phyloP scores from a whole-genome alignment of 441 rosid genomes.

The Brassica hybrid region DNA sequence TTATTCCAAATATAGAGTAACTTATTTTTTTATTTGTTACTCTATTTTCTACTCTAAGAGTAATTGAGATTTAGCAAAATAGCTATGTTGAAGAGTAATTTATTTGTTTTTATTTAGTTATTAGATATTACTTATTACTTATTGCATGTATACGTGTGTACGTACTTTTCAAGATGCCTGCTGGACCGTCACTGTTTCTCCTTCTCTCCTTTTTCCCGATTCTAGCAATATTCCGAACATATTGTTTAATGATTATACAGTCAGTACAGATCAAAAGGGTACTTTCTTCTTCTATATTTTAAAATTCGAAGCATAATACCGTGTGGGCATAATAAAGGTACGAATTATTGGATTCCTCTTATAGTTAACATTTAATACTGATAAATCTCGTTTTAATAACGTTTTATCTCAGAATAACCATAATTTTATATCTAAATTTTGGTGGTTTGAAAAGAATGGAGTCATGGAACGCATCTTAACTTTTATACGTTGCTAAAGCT shows the following conservation, averaged over 20 bases:
- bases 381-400: conserved; percentile 7
- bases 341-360: conserved; percentile 11
- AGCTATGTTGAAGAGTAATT: too few species aligned
- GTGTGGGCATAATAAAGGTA: conserved; percentile 16
- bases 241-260: background rate
- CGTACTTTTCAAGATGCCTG: conserved; percentile 29
- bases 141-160: background rate
- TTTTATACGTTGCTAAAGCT: conserved; percentile 17
- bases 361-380: background rate
- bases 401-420: background rate
- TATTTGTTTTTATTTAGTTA: too few species aligned
- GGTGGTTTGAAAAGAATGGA: conserved; percentile 19
- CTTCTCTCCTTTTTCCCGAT: conserved; percentile 37
- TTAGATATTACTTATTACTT: background rate
- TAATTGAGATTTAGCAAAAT: too few species aligned
- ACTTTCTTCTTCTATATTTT: conserved; percentile 22
- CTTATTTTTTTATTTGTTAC: too few species aligned
- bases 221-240: conserved; percentile 26
- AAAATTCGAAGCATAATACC: background rate
- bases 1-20: too few species aligned
- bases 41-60: too few species aligned
- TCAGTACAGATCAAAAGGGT: conserved; percentile 26
- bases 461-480: conserved; percentile 17
- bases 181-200: conserved; percentile 38
- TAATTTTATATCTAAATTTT: background rate